Conservation (phyloP, 139 green algal genomes). For the Haematococcus sp. region DNA sequence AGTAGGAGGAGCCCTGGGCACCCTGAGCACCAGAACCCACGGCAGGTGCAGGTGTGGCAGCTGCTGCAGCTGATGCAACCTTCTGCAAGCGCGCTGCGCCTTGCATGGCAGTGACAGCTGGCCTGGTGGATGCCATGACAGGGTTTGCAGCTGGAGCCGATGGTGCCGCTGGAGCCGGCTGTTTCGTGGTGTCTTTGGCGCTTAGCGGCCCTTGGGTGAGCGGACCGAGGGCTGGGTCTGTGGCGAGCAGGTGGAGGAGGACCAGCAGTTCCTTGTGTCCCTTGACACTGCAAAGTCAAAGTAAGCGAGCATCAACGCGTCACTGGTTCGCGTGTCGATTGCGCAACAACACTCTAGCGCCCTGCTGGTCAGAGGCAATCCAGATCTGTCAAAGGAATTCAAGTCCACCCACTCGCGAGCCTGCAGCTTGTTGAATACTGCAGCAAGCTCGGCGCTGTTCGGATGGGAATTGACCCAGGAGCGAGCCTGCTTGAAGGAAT, state of each 20-base stretch:
- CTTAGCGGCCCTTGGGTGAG: neutral
- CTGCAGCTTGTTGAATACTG: slow-evolving; percentile 1
- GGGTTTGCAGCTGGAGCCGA: too few species aligned
- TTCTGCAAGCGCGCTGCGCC: too few species aligned
- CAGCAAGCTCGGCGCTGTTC: neutral
- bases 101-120: too few species aligned
- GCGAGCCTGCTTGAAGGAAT: slow-evolving; percentile 11
- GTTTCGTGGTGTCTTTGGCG: too few species aligned
- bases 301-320: neutral
- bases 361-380: neutral
- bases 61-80: too few species aligned
- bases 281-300: slow-evolving; percentile 2
- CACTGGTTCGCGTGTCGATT: neutral
- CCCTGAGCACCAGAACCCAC: too few species aligned
- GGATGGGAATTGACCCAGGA: neutral
- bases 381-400: neutral
- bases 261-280: slow-evolving; percentile 14
- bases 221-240: neutral
- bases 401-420: neutral
- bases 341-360: too few species aligned
- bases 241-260: neutral
- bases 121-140: too few species aligned
- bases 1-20: too few species aligned
- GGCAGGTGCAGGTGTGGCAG: too few species aligned
- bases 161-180: too few species aligned